Evolutionary conservation across 2,329 filamentous ascomycete species (phyloP).

Genomic region (Ceratocystis papillata): DNA sequence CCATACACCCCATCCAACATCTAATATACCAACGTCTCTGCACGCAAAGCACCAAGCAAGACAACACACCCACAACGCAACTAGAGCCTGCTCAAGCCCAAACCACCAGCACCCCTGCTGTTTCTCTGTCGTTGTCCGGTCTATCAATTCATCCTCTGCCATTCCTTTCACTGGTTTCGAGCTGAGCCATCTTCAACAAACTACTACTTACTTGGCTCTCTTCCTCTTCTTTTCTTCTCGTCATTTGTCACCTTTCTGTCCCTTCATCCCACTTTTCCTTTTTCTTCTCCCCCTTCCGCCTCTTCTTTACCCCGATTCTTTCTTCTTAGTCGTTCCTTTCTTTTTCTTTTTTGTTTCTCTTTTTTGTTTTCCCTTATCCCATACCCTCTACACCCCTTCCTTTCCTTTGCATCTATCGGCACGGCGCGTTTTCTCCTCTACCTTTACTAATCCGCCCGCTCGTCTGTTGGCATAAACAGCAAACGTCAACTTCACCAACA

Average conservation of each 20-base stretch:
- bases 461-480: conserved; percentile 25
- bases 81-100: too few species aligned
- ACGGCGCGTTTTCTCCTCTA: neutral
- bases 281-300: neutral
- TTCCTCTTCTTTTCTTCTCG: conserved; percentile 2
- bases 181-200: neutral
- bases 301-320: conserved; percentile 6
- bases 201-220: neutral
- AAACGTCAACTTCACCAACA: conserved; percentile 29
- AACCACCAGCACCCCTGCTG: too few species aligned
- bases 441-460: conserved; percentile 3
- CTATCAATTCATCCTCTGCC: too few species aligned
- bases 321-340: conserved; percentile 5
- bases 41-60: neutral
- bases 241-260: neutral
- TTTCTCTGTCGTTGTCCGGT: too few species aligned
- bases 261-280: neutral
- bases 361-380: neutral
- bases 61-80: too few species aligned
- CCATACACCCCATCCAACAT: too few species aligned
- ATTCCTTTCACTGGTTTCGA: neutral
- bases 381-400: neutral
- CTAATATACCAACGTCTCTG: neutral
- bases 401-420: neutral
- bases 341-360: conserved; percentile 14